Evolutionary conservation across 441 rosid genomes (phyloP), one percentile per base, ranked within the genome.

Genomic region (Euphorbia corollata): DNA sequence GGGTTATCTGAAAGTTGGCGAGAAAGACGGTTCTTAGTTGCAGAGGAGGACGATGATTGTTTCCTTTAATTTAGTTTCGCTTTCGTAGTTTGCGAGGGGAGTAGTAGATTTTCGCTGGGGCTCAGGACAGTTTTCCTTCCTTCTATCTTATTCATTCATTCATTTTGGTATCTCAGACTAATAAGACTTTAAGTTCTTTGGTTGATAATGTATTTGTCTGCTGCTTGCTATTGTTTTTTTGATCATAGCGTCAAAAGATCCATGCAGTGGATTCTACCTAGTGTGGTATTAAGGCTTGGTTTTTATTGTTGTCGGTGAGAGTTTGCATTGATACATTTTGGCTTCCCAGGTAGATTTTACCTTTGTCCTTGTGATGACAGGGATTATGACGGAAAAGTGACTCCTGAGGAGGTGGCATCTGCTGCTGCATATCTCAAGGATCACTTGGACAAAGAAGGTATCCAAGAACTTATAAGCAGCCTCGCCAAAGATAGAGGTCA

Each of bases 351-450:
- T 39, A 23, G 24, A 64, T 36, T 74, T 27, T 68, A 18, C 32
- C 8, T 58, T 24, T 72, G 23, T 70, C 57, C 64, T 75, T 50
- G 65, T 70, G 65, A 60, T 73, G 54, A 54, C 88, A 92, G 91
- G 79, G 98, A 92, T 75, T 86, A 84, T 65, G 96, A 89, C 57
- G 96, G 96, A 48, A 92, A 92, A 78, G 93, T 90, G 77, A 83
- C 88, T 77, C 85, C 90, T n/a, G 96, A 92, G 70, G 96, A 92
- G 76, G 98, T 92, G 54, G 96, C 93, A 50, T 78, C 87, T 34
- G 96, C 96, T 24, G 91, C 93, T 4, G 79, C 76, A 81, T 87
- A 80, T 79, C 78, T 91, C 10, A 87, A 89, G 74, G 88, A 89
- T 69, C 91, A 92, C 34, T 78, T 92, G 59, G 90, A 78, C 71